Percentiles rank a stretch among this genome's conserved stretches.
These are phyloP conservation scores for Casaregolazyma lundiana DNA, from an alignment of 1,139 yeast genomes.

Conservation along the genomic window DNA sequence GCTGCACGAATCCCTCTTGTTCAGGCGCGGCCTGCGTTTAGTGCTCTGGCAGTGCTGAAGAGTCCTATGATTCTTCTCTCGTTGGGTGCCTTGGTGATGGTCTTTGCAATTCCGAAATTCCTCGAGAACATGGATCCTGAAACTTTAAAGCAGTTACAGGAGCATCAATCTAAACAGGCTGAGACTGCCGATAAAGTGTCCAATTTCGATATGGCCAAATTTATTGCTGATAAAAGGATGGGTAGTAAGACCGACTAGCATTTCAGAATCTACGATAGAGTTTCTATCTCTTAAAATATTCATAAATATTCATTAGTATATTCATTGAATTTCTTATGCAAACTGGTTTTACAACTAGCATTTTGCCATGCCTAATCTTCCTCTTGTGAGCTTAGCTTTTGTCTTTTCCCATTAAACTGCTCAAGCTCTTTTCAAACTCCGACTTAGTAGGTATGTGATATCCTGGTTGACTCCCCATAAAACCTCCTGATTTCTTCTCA, in stretches of 20 bases:
- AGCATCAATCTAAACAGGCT: slow-evolving; percentile 19
- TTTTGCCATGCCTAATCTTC: neutral
- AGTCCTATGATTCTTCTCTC: slow-evolving; percentile 37
- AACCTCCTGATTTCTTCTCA: slow-evolving; percentile 23
- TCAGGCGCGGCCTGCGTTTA: slow-evolving; percentile 31
- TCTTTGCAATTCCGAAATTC: slow-evolving; percentile 33
- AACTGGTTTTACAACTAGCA: no score
- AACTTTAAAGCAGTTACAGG: slow-evolving; percentile 29
- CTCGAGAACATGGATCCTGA: slow-evolving; percentile 36
- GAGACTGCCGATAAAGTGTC: slow-evolving; percentile 23
- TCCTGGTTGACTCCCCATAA: slow-evolving; percentile 22
- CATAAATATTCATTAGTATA: neutral
- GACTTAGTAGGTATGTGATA: slow-evolving; percentile 23
- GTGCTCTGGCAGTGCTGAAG: slow-evolving; percentile 31
- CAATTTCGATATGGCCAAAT: slow-evolving; percentile 30
- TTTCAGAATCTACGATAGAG: neutral
- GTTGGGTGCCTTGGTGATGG: slow-evolving; percentile 32
- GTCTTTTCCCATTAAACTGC: slow-evolving; percentile 12
- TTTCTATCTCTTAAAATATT: neutral
- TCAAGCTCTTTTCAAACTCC: slow-evolving; percentile 16
- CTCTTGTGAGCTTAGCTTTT: slow-evolving; percentile 4
- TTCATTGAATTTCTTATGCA: slow-evolving; percentile 1
- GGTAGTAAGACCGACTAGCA: neutral
- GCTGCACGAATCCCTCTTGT: slow-evolving; percentile 22
- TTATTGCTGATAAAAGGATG: slow-evolving; percentile 21